phyloP scores from a whole-genome alignment of 1,284 basidiomycete genomes.

The Gomphus sp. region DNA sequence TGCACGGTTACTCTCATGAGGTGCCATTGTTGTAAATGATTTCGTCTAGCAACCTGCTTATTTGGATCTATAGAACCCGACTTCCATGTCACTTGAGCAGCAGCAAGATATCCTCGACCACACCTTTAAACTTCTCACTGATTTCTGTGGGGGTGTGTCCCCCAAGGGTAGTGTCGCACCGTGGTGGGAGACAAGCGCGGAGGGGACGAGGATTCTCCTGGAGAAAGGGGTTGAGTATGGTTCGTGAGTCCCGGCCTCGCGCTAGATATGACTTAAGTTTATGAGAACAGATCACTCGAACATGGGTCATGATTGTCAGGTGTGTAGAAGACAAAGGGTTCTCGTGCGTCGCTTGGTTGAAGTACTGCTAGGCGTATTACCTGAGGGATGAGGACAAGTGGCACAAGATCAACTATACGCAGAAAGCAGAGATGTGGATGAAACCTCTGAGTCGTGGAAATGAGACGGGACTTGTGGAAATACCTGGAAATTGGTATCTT shows the following conservation, averaged over 20 bases:
- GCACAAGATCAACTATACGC: constrained; percentile 65
- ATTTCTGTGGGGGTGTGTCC: constrained; percentile 59
- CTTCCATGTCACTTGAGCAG: constrained; percentile 52
- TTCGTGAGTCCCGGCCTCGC: constrained; percentile 17
- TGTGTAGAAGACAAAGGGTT: constrained; percentile 18
- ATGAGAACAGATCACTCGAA: constrained; percentile 49
- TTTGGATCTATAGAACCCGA: constrained; percentile 44
- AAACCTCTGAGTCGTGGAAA: constrained; percentile 59
- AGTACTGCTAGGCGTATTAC: constrained; percentile 57
- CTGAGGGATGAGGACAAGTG: constrained; percentile 61
- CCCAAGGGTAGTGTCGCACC: constrained; percentile 65
- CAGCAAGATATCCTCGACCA: constrained; percentile 66
- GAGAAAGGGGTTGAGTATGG: constrained; percentile 73
- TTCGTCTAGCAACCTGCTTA: not conserved
- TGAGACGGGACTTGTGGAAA: constrained; percentile 61
- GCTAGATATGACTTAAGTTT: not conserved
- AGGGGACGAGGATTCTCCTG: constrained; percentile 58
- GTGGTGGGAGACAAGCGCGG: constrained; percentile 74
- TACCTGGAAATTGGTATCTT: constrained; percentile 66
- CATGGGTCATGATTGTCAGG: constrained; percentile 43
- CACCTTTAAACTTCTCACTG: constrained; percentile 56
- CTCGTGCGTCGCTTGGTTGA: constrained; percentile 26
- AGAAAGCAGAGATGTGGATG: constrained; percentile 65
- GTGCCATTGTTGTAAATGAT: constrained; percentile 22
- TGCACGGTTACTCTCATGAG: constrained; percentile 72